Evolutionary conservation across 768 basidiomycete species (phyloP).

Genomic region (button mushroom (Agaricus bisporus)): DNA sequence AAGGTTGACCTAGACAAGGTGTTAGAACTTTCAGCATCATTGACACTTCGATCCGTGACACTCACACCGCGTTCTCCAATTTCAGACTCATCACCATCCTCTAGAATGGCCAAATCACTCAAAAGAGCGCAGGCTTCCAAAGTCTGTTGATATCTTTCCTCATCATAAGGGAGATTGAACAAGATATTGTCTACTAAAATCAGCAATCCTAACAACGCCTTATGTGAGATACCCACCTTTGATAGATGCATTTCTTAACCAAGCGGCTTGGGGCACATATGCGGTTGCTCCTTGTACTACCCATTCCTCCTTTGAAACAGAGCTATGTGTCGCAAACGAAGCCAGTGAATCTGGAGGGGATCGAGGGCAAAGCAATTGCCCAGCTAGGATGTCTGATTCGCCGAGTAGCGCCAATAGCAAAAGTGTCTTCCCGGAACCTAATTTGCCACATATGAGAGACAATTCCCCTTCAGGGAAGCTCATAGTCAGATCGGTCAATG

Average conservation of each 20-base stretch:
- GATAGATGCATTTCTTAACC: conserved; percentile 63
- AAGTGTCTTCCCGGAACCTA: conserved; percentile 87
- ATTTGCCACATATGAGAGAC: conserved; percentile 81
- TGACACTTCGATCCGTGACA: neutral
- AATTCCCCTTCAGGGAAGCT: conserved; percentile 76
- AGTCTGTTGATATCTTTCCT: conserved; percentile 76
- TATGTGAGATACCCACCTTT: conserved; percentile 26
- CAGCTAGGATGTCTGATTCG: conserved; percentile 79
- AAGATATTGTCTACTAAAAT: conserved; percentile 54
- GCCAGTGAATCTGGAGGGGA: conserved; percentile 80
- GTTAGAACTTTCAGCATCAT: neutral
- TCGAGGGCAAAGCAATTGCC: conserved; percentile 77
- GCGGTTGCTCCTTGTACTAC: conserved; percentile 73
- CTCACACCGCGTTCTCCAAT: conserved; percentile 81
- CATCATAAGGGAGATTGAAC: conserved; percentile 71
- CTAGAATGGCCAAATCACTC: conserved; percentile 73
- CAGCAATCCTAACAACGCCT: neutral
- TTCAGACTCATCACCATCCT: conserved; percentile 84
- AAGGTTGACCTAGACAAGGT: conserved; percentile 33
- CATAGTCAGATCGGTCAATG: conserved; percentile 71
- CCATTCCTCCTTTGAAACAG: conserved; percentile 58
- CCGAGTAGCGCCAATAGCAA: conserved; percentile 81
- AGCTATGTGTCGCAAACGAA: conserved; percentile 35
- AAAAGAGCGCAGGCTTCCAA: conserved; percentile 74
- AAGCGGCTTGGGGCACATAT: conserved; percentile 78